Percentiles rank a stretch among this genome's conserved stretches.
phyloP scores from a whole-genome alignment of 129 eudicot species.

The Centella asiatica region DNA sequence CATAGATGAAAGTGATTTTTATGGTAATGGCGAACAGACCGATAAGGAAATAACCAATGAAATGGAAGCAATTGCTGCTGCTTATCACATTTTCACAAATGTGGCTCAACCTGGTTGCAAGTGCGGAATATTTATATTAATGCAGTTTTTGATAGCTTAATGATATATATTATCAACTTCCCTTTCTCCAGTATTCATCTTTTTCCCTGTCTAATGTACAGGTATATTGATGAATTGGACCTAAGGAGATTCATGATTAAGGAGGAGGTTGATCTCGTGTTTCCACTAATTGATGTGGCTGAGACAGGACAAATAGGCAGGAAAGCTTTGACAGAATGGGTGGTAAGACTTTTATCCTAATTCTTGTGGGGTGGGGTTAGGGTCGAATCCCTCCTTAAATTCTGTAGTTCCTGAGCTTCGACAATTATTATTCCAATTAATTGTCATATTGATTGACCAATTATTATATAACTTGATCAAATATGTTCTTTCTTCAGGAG shows the following conservation, averaged over 20 bases:
- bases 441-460: not conserved
- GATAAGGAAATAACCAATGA: conserved; percentile 72
- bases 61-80: conserved; percentile 91
- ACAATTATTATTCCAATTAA: not conserved
- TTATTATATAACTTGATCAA: not conserved
- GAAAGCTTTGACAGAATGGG: conserved; percentile 77
- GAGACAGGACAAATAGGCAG: conserved; percentile 57
- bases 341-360: conserved; percentile 40
- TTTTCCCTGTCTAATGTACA: conserved; percentile 9
- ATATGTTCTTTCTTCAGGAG: not conserved
- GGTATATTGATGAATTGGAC: conserved; percentile 70
- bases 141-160: not conserved
- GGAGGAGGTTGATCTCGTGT: conserved; percentile 76
- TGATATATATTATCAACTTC: not conserved
- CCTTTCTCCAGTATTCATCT: no score
- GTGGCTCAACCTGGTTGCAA: conserved; percentile 56
- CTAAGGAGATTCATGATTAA: conserved; percentile 70
- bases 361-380: not conserved
- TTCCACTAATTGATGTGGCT: conserved; percentile 64
- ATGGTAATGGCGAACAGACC: conserved; percentile 41
- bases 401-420: not conserved
- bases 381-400: not conserved
- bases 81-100: conserved; percentile 67
- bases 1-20: conserved; percentile 56
- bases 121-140: conserved; percentile 29